Evolutionary conservation across 768 basidiomycete genomes (phyloP).

Genomic region (Cystofilobasidium bisporidii): DNA sequence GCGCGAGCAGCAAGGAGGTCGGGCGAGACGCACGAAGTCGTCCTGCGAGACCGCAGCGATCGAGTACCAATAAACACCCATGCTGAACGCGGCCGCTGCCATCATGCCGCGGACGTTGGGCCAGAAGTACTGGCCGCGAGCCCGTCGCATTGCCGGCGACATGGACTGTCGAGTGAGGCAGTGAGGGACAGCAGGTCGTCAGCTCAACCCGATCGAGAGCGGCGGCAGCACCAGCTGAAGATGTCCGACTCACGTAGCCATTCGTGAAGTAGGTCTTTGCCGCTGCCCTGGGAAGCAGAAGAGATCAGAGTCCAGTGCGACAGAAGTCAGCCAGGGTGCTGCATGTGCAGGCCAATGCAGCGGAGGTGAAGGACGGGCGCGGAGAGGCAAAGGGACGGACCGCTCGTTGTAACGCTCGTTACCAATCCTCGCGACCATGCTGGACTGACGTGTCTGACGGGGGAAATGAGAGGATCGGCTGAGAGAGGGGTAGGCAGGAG

Average conservation of each 20-base stretch:
- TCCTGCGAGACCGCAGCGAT: conserved; percentile 25
- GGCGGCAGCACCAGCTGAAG: too few species aligned
- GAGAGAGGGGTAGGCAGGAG: background rate
- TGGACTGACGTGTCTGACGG: too few species aligned
- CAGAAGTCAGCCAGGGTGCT: background rate
- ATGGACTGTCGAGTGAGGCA: background rate
- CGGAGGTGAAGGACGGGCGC: background rate
- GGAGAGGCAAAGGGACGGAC: background rate
- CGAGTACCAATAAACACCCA: conserved; percentile 20
- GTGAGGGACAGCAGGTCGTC: background rate
- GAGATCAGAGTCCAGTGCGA: background rate
- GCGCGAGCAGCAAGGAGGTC: background rate
- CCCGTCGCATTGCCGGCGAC: conserved; percentile 23
- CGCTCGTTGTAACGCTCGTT: conserved; percentile 4
- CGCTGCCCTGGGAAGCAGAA: conserved; percentile 12
- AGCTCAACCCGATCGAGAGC: too few species aligned
- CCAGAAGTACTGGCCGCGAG: conserved; percentile 24
- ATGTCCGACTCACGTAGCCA: conserved; percentile 25
- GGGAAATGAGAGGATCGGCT: background rate
- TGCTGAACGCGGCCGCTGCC: background rate
- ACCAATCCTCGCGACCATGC: background rate
- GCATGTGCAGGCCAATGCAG: background rate
- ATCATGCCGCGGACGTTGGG: conserved; percentile 17
- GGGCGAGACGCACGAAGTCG: conserved; percentile 20
- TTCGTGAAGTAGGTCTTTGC: conserved; percentile 26